phyloP scores from a whole-genome alignment of 164 flowering plant genomes.

The Kalanchoe fedtschenkoi region DNA sequence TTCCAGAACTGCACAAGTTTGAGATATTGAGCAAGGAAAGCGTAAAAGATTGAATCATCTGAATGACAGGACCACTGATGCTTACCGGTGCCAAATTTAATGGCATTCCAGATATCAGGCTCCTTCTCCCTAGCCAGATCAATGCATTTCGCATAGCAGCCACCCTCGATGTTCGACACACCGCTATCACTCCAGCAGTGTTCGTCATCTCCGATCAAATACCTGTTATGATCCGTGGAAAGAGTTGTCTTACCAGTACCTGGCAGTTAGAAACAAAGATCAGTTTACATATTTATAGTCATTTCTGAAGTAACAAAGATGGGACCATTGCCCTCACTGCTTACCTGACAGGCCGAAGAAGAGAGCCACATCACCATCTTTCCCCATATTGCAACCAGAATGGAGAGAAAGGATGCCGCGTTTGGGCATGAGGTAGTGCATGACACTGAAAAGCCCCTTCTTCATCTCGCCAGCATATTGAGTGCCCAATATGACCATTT shows the following conservation, averaged over 20 bases:
- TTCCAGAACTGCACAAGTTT: constrained; percentile 77
- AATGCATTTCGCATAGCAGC: constrained; percentile 96
- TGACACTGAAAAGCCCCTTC: constrained; percentile 91
- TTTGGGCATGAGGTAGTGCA: constrained; percentile 99
- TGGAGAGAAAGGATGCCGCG: constrained; percentile 90
- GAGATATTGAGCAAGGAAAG: no score
- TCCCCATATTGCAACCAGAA: constrained; percentile 99
- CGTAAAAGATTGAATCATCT: constrained; percentile 8
- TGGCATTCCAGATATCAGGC: constrained; percentile 96
- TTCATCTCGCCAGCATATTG: constrained; percentile 99
- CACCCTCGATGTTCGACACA: constrained; percentile 96
- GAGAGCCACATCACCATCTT: constrained; percentile 95
- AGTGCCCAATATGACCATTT: constrained; percentile 99
- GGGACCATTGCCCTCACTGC: not conserved
- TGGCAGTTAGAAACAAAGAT: constrained; percentile 6
- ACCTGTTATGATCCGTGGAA: constrained; percentile 87
- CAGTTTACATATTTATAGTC: not conserved
- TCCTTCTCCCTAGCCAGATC: constrained; percentile 85
- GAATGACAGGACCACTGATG: not conserved
- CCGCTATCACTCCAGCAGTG: constrained; percentile 98
- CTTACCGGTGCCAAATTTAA: constrained; percentile 93
- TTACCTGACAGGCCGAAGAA: constrained; percentile 97
- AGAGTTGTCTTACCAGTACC: constrained; percentile 99
- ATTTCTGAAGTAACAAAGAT: not conserved
- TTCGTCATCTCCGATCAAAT: constrained; percentile 90